phyloP scores from a whole-genome alignment of 805 yeast species.

The Schwanniomyces polymorphus region DNA sequence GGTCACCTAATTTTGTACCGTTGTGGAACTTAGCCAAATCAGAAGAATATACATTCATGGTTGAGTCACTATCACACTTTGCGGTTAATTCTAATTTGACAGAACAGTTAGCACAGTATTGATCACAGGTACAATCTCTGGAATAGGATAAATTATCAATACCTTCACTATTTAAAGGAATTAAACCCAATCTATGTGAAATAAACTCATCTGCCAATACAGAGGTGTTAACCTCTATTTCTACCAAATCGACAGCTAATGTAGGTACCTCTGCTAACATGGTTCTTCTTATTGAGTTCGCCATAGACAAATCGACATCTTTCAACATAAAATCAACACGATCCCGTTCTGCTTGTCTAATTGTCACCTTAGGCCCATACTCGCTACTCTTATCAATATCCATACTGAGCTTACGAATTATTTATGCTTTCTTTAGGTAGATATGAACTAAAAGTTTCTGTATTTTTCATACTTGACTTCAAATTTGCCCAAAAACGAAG shows the following conservation, averaged over 20 bases:
- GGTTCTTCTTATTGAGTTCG: conserved; percentile 87
- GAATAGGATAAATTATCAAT: conserved; percentile 84
- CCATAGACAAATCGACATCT: conserved; percentile 85
- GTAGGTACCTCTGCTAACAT: conserved; percentile 98
- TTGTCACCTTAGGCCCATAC: conserved; percentile 78
- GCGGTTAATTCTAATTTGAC: conserved; percentile 86
- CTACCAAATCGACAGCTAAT: conserved; percentile 92
- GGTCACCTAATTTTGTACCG: conserved; percentile 66
- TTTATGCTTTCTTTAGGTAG: neutral
- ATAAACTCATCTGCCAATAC: conserved; percentile 97
- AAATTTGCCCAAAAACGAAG: neutral
- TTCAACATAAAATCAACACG: conserved; percentile 87
- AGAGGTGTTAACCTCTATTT: conserved; percentile 87
- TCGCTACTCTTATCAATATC: conserved; percentile 23
- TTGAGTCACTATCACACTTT: conserved; percentile 82
- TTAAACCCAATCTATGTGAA: conserved; percentile 89
- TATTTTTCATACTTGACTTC: neutral
- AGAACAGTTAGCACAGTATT: conserved; percentile 93
- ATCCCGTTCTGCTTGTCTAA: conserved; percentile 81
- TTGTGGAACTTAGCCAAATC: conserved; percentile 55
- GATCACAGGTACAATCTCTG: conserved; percentile 97
- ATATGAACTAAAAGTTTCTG: neutral
- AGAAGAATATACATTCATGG: conserved; percentile 86
- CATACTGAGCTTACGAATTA: conserved; percentile 9
- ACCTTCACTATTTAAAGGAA: conserved; percentile 83